A percentile compares a stretch with the other conserved stretches of the same genome.
These are phyloP conservation scores for Rhododendron kiyosumense DNA, from an alignment of 148 eudicot species.

Conservation along the genomic window DNA sequence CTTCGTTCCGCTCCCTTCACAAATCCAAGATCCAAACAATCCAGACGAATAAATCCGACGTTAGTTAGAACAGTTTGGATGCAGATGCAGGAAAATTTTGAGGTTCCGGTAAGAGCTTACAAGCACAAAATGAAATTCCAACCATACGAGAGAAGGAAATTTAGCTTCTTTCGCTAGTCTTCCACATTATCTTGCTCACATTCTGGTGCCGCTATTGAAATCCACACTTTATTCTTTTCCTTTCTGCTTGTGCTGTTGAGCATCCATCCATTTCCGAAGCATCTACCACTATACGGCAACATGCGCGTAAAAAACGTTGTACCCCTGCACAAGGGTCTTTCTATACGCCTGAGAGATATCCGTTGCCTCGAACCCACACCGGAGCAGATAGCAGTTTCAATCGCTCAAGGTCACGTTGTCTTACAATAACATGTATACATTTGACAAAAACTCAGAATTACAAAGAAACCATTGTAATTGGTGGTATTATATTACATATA, in stretches of 20 bases:
- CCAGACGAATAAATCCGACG: background rate
- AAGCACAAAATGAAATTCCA: background rate
- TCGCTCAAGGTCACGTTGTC: background rate
- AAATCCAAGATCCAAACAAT: background rate
- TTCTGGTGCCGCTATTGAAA: background rate
- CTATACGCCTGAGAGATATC: background rate
- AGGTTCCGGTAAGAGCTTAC: background rate
- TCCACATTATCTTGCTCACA: background rate
- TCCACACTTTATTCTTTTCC: background rate
- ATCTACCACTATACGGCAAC: background rate
- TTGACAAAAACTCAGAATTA: background rate
- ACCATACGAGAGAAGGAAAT: background rate
- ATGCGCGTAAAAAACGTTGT: background rate
- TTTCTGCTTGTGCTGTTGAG: background rate
- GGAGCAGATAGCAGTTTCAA: background rate
- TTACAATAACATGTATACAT: background rate
- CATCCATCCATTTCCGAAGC: background rate
- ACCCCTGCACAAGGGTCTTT: background rate
- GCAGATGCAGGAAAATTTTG: background rate
- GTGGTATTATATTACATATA: too few relatives aligned
- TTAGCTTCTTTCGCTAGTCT: background rate
- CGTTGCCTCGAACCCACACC: background rate
- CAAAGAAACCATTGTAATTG: conserved; percentile 2
- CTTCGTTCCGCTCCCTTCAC: background rate
- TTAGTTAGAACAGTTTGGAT: background rate